Base-by-base conservation (phyloP, 352 stramenopile genomes). In the Phytophthora pistaciae region DNA sequence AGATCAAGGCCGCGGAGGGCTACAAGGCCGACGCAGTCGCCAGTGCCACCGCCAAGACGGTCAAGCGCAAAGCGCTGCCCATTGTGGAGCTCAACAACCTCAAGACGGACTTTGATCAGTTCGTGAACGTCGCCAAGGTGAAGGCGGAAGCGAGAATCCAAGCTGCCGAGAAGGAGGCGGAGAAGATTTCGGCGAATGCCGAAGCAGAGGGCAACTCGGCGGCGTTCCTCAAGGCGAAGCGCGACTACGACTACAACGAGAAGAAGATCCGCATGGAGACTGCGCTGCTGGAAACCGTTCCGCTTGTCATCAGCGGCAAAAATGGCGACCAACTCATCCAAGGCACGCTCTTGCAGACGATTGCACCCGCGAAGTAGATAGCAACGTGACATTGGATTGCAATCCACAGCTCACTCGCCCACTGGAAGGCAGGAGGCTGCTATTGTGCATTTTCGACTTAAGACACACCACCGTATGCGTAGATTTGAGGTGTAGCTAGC, bases 261-360 rank as follows among this genome's bases (percentile, higher is more conserved):
- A 94, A 94, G 78, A 90, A 89, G 58, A 82, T 95, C 49, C 27
- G 55, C 27, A 70, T 96, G 21, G 81, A 95, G 64, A 77, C 80
- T 14, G 64, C 74, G 14, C 72, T 96, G 23, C 82, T 90, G 0
- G 56, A 83, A 60, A 72, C 73, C 10, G 77, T 92, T 16, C 87
- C 88, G 11, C 75, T 95, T 64, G 85, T 96, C 11, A 91, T 96
- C 55, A 93, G 85, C 66, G 90, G 90, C 66, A 93, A 95, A 65
- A 91, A 92, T 60, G 90, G 90, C 50, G 88, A 94, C 68, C 84
- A 88, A 10, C 77, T 96, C 53, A 95, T 96, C 54, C 84, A 74
- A 64, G 59, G 65, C 18, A 77, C 70, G 5, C 27, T 77, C 23
- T 31, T 77, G 16, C 65, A 74, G 23, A 57, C 70, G 23, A 60